A percentile compares a stretch with the other conserved stretches of the same genome.
Evolutionary conservation across 2,329 filamentous ascomycete genomes (phyloP).

Genomic region (Seiridium unicorne): DNA sequence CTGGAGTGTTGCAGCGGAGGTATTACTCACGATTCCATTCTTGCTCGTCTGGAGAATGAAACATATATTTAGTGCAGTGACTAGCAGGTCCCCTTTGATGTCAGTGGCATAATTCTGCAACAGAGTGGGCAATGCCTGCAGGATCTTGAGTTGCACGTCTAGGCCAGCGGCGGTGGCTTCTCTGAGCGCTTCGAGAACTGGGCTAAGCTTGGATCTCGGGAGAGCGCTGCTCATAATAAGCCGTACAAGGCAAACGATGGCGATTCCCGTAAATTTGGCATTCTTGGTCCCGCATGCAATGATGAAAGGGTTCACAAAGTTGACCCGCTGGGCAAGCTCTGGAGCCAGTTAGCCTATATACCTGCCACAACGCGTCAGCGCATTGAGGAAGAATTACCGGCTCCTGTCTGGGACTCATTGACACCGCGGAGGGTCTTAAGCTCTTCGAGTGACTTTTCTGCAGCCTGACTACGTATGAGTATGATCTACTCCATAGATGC

Average conservation of each 20-base stretch:
- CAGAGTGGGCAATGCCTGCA: conserved; percentile 86
- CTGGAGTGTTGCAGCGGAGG: conserved; percentile 92
- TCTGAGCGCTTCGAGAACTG: conserved; percentile 83
- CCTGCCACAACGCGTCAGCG: not conserved
- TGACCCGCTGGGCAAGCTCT: conserved; percentile 80
- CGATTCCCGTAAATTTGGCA: conserved; percentile 84
- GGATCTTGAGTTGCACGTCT: conserved; percentile 92
- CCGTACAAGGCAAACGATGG: conserved; percentile 83
- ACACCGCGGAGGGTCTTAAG: conserved; percentile 73
- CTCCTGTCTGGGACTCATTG: conserved; percentile 73
- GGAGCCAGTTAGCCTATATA: conserved; percentile 16
- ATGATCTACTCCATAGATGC: not conserved
- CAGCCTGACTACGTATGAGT: conserved; percentile 56
- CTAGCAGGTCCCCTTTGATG: conserved; percentile 76
- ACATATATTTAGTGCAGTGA: conserved; percentile 84
- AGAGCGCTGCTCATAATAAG: conserved; percentile 81
- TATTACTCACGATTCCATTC: conserved; percentile 90
- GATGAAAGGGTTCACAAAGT: conserved; percentile 91
- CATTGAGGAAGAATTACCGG: conserved; percentile 46
- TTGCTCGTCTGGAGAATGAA: conserved; percentile 89
- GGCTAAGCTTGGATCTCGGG: conserved; percentile 74
- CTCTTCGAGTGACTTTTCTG: conserved; percentile 90
- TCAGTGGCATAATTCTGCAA: conserved; percentile 87
- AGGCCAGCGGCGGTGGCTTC: conserved; percentile 78
- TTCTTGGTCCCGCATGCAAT: conserved; percentile 90